Conservation (phyloP, 129 eudicot species). For the Lactuca sativa region DNA sequence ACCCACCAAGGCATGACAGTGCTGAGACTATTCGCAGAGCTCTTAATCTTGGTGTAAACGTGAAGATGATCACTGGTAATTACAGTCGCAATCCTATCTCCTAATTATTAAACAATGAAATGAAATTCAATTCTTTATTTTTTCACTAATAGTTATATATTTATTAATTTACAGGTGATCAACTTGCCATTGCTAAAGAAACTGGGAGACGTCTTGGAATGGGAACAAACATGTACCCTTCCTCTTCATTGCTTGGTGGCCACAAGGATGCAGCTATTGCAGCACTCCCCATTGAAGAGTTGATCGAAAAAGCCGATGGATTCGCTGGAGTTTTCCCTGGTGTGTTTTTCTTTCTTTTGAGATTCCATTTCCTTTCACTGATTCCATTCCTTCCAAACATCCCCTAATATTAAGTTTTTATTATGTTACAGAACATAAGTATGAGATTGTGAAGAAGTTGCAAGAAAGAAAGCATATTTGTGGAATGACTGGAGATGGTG, state of each 20-base stretch:
- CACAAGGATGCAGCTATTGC: constrained; percentile 87
- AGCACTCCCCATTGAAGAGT: constrained; percentile 72
- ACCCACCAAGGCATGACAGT: constrained; percentile 94
- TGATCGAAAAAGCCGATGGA: constrained; percentile 91
- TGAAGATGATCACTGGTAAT: constrained; percentile 87
- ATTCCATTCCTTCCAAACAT: no score
- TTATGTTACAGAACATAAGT: constrained; percentile 63
- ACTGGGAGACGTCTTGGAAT: constrained; percentile 89
- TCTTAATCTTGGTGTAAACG: constrained; percentile 86
- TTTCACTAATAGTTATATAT: background rate
- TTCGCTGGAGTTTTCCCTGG: constrained; percentile 94
- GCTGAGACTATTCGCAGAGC: constrained; percentile 94
- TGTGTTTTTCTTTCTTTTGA: no score
- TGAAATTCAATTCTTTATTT: background rate
- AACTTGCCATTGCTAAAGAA: constrained; percentile 90
- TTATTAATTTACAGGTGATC: constrained; percentile 54
- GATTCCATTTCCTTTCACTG: no score
- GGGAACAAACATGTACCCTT: constrained; percentile 93
- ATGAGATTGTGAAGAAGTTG: constrained; percentile 81
- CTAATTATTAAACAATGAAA: background rate
- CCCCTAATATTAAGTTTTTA: background rate
- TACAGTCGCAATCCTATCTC: background rate
- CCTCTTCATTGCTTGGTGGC: constrained; percentile 76
- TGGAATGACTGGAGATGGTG: constrained; percentile 96
- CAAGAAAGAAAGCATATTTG: constrained; percentile 89